Evolutionary conservation across 495 filamentous ascomycete species (phyloP), one percentile per base, ranked within the genome.

Genomic region (Cercophora newfieldiana): DNA sequence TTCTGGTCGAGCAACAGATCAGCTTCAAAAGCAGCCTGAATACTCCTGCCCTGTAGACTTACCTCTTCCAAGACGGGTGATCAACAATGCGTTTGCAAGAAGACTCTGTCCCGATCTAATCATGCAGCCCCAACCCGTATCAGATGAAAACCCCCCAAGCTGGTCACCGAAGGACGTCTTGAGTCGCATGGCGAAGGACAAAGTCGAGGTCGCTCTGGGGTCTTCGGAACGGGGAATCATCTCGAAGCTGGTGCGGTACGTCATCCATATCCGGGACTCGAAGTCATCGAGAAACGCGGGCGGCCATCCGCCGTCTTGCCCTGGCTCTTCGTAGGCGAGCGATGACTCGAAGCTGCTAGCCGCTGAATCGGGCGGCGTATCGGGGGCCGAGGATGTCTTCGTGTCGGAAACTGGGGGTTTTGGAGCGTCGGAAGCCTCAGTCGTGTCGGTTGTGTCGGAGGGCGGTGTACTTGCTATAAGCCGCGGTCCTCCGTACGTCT

Each of bases 61-160:
- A 93, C 92, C 91, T 84, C 95, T 88, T 5, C 95, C 95, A 30
- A 97, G 79, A 55, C 81, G 81, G 44, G 94, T 77, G 24, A 90
- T 84, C 12, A 83, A 74, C 61, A 98, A 78, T 4, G 94, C 84
- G 74, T 98, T 98, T 37, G 94, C 95, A 31, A 99, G 80, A 18
- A 99, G 81, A 69, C 92, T 91, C 79, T 99, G 96, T 12, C 95
- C 96, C 0, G 94, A 97, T 69, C 96, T 84, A 68, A 99, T 98
- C 96, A 99, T 99, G 72, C 96, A 99, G 0, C 96, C 96, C 93
- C 96, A 99, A 33, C 95, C 95, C 0, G 91, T 92, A 77, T 99
- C 96, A 1, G 91, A 94, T 22, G 92, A 89, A 79, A 99, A 99
- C 12, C 59, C 59, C 21, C 93, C 94, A 25, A 82, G 82, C 60